These are phyloP conservation scores for Naganishia vaughanmartiniae DNA, from an alignment of 768 basidiomycete genomes.

Conservation along the genomic window DNA sequence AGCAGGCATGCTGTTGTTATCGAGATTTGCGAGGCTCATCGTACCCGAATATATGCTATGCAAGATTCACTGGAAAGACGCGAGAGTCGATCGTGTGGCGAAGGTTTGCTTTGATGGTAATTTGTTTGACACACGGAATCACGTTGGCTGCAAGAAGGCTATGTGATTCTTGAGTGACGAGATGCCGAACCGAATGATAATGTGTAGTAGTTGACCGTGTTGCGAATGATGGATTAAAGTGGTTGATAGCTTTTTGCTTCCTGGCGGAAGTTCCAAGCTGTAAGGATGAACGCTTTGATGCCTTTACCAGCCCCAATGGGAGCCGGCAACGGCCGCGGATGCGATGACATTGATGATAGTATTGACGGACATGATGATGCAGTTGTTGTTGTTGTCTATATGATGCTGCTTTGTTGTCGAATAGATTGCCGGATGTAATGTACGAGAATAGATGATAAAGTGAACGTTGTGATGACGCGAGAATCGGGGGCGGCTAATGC, in stretches of 20 bases:
- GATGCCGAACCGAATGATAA: conserved; percentile 19
- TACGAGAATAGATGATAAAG: neutral
- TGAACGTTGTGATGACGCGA: neutral
- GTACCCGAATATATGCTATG: conserved; percentile 17
- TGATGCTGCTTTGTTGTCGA: conserved; percentile 6
- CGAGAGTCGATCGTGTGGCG: conserved; percentile 4
- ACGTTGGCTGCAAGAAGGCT: conserved; percentile 8
- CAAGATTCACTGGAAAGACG: conserved; percentile 10
- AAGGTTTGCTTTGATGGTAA: neutral
- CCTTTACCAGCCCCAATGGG: conserved; percentile 21
- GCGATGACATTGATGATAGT: conserved; percentile 21
- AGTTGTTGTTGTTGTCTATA: conserved; percentile 8
- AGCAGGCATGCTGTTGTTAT: conserved; percentile 16
- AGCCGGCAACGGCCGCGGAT: conserved; percentile 22
- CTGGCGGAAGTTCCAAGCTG: conserved; percentile 12
- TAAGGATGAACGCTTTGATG: conserved; percentile 1
- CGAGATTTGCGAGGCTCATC: conserved; percentile 19
- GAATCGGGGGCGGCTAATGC: neutral
- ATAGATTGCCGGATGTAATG: neutral
- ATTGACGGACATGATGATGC: conserved; percentile 9
- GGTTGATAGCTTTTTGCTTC: neutral
- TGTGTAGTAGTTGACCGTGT: conserved; percentile 23
- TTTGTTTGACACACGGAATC: conserved; percentile 24
- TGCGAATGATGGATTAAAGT: conserved; percentile 11
- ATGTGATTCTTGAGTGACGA: conserved; percentile 14